Base-by-base conservation (phyloP, 2,329 filamentous ascomycete species). In the Neobulgaria alba region DNA sequence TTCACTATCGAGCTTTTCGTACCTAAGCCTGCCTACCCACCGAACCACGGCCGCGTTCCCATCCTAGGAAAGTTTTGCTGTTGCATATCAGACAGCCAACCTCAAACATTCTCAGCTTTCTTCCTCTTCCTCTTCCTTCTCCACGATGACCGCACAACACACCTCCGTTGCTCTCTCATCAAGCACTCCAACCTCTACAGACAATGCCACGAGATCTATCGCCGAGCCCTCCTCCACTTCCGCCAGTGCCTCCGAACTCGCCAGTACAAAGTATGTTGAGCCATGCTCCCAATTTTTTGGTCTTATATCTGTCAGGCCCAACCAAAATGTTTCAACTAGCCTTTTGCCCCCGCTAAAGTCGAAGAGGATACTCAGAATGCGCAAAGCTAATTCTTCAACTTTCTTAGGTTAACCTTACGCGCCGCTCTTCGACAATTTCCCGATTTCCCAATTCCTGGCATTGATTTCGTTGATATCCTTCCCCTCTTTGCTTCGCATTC, bases 401-500 rank as follows among this genome's bases (percentile, higher is more conserved):
- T 7, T 26, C 23, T 26, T 12, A 26, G 23, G 23, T 26, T 79
- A 73, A 82, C 63, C 66, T 73, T 89, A 72, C 72, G 79, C 60
- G 66, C 68, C 53, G 77, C 82, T 45, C 77, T 96, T 55, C 85
- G 85, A 65, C 81, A 88, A 63, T 94, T 87, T 68, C 78, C 80
- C 58, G 87, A 96, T 72, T 96, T 95, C 69, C 90, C 90, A 45
- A 81, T 83, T 52, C 80, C 84, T 33, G 90, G 92, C 63, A 90
- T 98, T 61, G 74, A 94, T 58, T 98, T 98, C 67, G 87, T 95
- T 69, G 92, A 98, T 63, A 96, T 98, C 67, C 82, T 98, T 65
- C 92, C 92, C 47, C 82, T 96, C 61, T 96, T 98, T 71, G 79
- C 85, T 62, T 75, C 87, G 59, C 79, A 81, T 41, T 60, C 63